These are phyloP conservation scores for Tulasnella sp. DNA, from an alignment of 768 basidiomycete species.

Conservation along the genomic window DNA sequence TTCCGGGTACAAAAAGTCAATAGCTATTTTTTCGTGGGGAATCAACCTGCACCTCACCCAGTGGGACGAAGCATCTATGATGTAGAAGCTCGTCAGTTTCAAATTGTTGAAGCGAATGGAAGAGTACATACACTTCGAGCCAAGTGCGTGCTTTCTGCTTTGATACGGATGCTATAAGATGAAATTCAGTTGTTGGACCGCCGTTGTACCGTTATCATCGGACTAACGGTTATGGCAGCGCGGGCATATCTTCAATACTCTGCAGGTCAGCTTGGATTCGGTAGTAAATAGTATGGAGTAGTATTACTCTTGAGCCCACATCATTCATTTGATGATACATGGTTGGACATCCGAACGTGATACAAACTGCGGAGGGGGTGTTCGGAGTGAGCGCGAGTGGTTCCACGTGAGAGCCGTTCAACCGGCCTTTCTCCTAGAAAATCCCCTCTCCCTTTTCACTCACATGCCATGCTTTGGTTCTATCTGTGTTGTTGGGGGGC, in stretches of 20 bases:
- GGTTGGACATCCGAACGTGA: slow-evolving; percentile 12
- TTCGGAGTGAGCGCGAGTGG: too few relatives aligned
- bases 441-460: too few relatives aligned
- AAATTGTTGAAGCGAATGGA: not conserved
- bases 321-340: slow-evolving; percentile 4
- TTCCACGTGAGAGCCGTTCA: too few relatives aligned
- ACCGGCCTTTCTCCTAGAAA: too few relatives aligned
- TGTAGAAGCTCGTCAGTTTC: not conserved
- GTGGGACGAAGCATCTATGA: slow-evolving; percentile 43
- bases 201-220: not conserved
- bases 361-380: not conserved
- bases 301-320: not conserved
- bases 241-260: slow-evolving; percentile 47
- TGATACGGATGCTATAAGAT: slow-evolving; percentile 41
- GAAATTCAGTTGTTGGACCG: not conserved
- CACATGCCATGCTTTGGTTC: too few relatives aligned
- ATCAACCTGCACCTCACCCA: slow-evolving; percentile 28
- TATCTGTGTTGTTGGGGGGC: too few relatives aligned
- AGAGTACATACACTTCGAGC: slow-evolving; percentile 49
- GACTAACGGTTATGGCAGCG: slow-evolving; percentile 60
- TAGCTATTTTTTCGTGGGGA: not conserved
- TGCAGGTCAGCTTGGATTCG: slow-evolving; percentile 1
- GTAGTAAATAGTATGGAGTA: not conserved
- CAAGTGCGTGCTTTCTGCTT: slow-evolving; percentile 54
- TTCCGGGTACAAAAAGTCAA: not conserved